Conservation (phyloP, 768 basidiomycete genomes). For the Astraeus odoratus region DNA sequence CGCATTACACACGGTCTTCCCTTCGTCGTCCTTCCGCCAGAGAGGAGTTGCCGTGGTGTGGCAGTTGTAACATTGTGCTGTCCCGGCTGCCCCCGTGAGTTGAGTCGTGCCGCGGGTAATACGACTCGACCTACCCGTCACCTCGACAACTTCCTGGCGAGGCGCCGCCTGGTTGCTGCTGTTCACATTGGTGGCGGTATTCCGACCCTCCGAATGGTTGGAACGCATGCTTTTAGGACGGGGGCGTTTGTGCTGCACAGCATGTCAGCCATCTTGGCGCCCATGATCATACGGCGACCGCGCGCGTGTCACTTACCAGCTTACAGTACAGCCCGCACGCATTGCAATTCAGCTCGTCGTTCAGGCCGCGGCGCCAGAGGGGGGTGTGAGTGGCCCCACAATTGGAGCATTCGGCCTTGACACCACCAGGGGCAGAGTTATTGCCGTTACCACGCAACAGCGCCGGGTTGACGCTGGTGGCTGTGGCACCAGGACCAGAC, state of each 20-base stretch:
- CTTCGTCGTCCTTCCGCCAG: slow-evolving; percentile 89
- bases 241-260: slow-evolving; percentile 70
- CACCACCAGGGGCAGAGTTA: slow-evolving; percentile 45
- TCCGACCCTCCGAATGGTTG: slow-evolving; percentile 52
- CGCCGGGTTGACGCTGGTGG: slow-evolving; percentile 48
- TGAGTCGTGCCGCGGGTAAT: slow-evolving; percentile 23
- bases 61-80: slow-evolving; percentile 86
- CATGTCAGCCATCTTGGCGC: not conserved
- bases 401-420: slow-evolving; percentile 82
- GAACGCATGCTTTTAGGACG: slow-evolving; percentile 85
- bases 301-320: slow-evolving; percentile 53
- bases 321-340: slow-evolving; percentile 87
- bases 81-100: slow-evolving; percentile 24
- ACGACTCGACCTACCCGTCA: slow-evolving; percentile 50
- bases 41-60: slow-evolving; percentile 85
- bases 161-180: slow-evolving; percentile 50
- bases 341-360: slow-evolving; percentile 86
- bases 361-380: slow-evolving; percentile 79
- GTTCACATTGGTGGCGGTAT: slow-evolving; percentile 19
- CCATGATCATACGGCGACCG: not conserved
- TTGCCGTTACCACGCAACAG: slow-evolving; percentile 26
- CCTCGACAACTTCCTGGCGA: slow-evolving; percentile 66
- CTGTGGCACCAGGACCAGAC: slow-evolving; percentile 59
- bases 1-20: slow-evolving; percentile 89
- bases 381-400: slow-evolving; percentile 87